These are phyloP conservation scores for Amylostereum areolatum DNA, from an alignment of 1,284 basidiomycete genomes.

Conservation along the genomic window DNA sequence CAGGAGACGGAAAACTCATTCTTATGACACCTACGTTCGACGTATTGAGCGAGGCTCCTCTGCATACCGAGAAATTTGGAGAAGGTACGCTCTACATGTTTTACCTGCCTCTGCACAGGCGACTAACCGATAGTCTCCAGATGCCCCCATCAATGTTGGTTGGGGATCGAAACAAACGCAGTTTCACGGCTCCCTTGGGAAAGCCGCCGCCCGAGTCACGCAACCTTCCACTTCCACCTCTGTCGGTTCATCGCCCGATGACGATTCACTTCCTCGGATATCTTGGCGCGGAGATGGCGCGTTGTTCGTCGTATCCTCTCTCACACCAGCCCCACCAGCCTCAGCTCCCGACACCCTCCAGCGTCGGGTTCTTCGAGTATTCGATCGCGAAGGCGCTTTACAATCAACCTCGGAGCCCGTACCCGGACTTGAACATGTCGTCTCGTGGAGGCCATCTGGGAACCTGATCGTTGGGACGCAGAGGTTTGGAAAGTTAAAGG, in stretches of 20 bases:
- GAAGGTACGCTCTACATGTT: conserved; percentile 47
- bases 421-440: conserved; percentile 73
- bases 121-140: conserved; percentile 31
- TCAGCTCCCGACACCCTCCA: conserved; percentile 7
- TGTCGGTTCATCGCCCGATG: conserved; percentile 58
- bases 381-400: conserved; percentile 72
- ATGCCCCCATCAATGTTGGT: conserved; percentile 89
- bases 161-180: conserved; percentile 98
- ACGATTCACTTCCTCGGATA: conserved; percentile 70
- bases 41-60: conserved; percentile 72
- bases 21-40: conserved; percentile 90
- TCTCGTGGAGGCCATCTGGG: conserved; percentile 89
- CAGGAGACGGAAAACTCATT: conserved; percentile 77
- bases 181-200: conserved; percentile 95
- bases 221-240: conserved; percentile 28
- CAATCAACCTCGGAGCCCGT: conserved; percentile 85
- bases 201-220: conserved; percentile 68
- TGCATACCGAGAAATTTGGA: conserved; percentile 78
- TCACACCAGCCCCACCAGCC: conserved; percentile 30
- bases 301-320: conserved; percentile 81
- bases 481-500: conserved; percentile 61
- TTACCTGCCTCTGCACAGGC: conserved; percentile 1
- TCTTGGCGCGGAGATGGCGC: conserved; percentile 93
- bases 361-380: conserved; percentile 70
- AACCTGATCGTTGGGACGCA: conserved; percentile 83